A percentile compares a stretch with the other conserved stretches of the same genome.
Conservation (phyloP, 306 rosid genomes). For the Trifolium subterraneum region DNA sequence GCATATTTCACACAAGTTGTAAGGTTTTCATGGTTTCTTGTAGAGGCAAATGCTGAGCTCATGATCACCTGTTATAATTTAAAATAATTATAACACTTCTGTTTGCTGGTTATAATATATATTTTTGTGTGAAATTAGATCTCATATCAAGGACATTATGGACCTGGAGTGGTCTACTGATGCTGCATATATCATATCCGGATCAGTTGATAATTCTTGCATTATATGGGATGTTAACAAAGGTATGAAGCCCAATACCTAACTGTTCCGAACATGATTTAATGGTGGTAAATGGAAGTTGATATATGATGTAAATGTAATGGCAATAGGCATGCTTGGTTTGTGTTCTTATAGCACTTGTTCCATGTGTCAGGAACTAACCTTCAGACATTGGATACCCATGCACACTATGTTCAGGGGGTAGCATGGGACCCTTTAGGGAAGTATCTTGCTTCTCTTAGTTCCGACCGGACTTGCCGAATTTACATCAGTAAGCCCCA, state of each 20-base stretch:
- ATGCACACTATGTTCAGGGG: slow-evolving; percentile 96
- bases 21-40: not conserved
- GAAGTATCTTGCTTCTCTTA: slow-evolving; percentile 80
- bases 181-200: slow-evolving; percentile 73
- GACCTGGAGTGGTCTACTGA: slow-evolving; percentile 91
- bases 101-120: slow-evolving; percentile 29
- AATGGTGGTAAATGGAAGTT: slow-evolving; percentile 26
- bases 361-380: slow-evolving; percentile 69
- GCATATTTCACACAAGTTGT: slow-evolving; percentile 5
- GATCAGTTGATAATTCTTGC: slow-evolving; percentile 95
- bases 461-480: slow-evolving; percentile 95
- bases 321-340: not conserved
- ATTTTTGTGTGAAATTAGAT: slow-evolving; percentile 55
- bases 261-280: slow-evolving; percentile 10
- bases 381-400: slow-evolving; percentile 82
- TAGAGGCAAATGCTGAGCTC: not conserved
- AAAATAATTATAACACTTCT: not conserved
- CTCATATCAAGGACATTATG: slow-evolving; percentile 89
- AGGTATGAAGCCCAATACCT: slow-evolving; percentile 54
- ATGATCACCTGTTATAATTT: not conserved
- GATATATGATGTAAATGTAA: slow-evolving; percentile 24
- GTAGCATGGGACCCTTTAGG: slow-evolving; percentile 95
- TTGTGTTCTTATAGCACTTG: slow-evolving; percentile 22
- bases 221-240: slow-evolving; percentile 91
- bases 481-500: slow-evolving; percentile 75